Evolutionary conservation across 352 stramenopile genomes (phyloP), one percentile per base, ranked within the genome.

Genomic region (Pythium myriotylum): DNA sequence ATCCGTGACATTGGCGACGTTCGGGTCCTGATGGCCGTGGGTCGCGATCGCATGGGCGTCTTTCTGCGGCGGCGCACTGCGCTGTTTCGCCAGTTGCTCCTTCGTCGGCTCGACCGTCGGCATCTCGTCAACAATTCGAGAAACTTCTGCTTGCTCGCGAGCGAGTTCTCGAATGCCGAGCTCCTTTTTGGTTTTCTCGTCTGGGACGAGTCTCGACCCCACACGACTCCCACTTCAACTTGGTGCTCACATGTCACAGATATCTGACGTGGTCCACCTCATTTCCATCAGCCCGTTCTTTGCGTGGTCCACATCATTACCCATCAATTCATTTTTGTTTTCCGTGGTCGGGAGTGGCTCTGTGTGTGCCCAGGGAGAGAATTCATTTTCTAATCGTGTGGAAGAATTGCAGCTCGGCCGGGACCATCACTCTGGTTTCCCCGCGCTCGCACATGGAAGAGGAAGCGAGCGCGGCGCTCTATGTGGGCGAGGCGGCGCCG

Each of bases 351-450:
- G n/a, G n/a, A n/a, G n/a, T n/a, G n/a, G n/a, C n/a, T n/a, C n/a
- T n/a, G n/a, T n/a, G n/a, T n/a, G n/a, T n/a, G n/a, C n/a, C n/a
- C n/a, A n/a, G n/a, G n/a, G n/a, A n/a, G n/a, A n/a, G 47, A 40
- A 55, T 43, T 55, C 48, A 48, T 5, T 10, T 35, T 57, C 50
- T 19, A 57, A 57, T 56, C 33, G 49, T 23, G 48, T 9, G 48
- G 24, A 46, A 19, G 48, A 43, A 55, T 55, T 56, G 32, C 26
- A 22, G 23, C 27, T 57, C 9, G 27, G 2, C 5, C 6, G 1
- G n/a, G 51, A 67, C 59, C 59, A 61, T 61, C 59, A 67, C 45
- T 67, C 59, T 51, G n/a, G n/a, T n/a, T n/a, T n/a, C n/a, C n/a
- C n/a, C n/a, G n/a, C n/a, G n/a, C n/a, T n/a, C n/a, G n/a, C n/a